Evolutionary conservation across 176 grass and related monocot species (phyloP), one percentile per base, ranked within the genome.

Genomic region (Carex scoparia): DNA sequence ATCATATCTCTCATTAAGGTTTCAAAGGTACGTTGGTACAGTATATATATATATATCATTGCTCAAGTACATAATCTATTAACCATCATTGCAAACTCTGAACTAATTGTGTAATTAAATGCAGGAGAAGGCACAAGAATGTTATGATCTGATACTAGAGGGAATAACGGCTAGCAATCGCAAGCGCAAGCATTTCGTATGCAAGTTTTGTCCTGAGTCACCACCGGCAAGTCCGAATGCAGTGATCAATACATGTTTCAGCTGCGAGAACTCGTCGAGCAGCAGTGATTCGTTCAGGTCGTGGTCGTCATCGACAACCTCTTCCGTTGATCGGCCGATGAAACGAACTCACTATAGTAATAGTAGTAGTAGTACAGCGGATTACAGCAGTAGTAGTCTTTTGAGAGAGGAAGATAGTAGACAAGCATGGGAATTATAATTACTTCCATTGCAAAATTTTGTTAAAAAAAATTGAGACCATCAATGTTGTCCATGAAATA

Each of bases 181-280:
- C n/a, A 98, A 94, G 82, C 91, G 86, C 38, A 40, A 40, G 4
- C 38, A 40, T 40, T 40, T 40, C 38, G 4, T 40, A 0, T 40
- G 38, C n/a, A 90, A 90, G 46, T 68, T 37, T 0, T 74, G 48
- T 46, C 69, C 56, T 57, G 79, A 32, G 23, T 93, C 86, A 19
- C 80, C 89, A 80, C 91, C 93, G 19, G 46, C 8, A 33, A 99
- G 93, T 76, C 96, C 96, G 1, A 86, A 60, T 74, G 87, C 85
- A 56, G 91, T 95, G 33, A 83, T 99, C 35, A 78, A 85, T 72
- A 82, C 86, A 18, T 90, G 88, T 87, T 95, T 98, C 84, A 89
- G 96, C 60, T 79, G 88, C 58, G 93, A 91, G 33, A 92, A 82
- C 80, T 95, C 91, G 18, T 86, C 72, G 42, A 85, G 84, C 85